Conservation (phyloP, 768 basidiomycete genomes). For the Serendipita vermifera region DNA sequence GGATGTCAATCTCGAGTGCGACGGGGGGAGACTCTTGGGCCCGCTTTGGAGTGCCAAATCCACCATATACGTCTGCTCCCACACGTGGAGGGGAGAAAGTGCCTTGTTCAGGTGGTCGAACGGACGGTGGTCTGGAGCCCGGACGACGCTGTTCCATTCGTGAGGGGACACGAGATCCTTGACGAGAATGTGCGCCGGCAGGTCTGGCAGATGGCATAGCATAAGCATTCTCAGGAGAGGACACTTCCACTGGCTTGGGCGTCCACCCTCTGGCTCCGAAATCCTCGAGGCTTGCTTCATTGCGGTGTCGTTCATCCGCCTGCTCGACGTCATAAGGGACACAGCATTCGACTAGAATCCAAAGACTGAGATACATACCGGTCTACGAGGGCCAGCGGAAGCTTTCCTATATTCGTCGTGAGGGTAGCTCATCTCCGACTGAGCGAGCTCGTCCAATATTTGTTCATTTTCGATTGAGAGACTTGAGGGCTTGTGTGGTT, state of each 20-base stretch:
- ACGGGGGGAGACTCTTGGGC: too few relatives aligned
- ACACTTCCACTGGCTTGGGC: neutral
- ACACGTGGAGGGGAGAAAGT: too few relatives aligned
- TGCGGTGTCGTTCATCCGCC: neutral
- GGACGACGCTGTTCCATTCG: conserved; percentile 3
- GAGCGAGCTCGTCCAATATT: conserved; percentile 3
- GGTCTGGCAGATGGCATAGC: neutral
- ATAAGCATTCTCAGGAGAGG: neutral
- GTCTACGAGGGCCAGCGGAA: neutral
- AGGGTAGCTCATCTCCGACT: conserved; percentile 6
- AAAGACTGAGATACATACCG: neutral
- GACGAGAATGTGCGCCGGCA: conserved; percentile 4
- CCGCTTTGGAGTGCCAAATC: too few relatives aligned
- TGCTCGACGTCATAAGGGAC: neutral
- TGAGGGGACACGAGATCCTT: conserved; percentile 1
- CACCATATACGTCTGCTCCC: too few relatives aligned
- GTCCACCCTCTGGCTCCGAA: conserved; percentile 1
- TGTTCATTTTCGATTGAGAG: conserved; percentile 5
- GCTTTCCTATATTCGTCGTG: neutral
- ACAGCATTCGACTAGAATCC: too few relatives aligned
- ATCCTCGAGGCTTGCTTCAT: neutral
- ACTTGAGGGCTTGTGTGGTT: neutral
- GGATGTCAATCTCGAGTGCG: neutral
- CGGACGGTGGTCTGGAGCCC: neutral
- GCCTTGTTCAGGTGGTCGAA: neutral